Conservation (phyloP, 768 basidiomycete genomes). For the Boletus rubropictus region DNA sequence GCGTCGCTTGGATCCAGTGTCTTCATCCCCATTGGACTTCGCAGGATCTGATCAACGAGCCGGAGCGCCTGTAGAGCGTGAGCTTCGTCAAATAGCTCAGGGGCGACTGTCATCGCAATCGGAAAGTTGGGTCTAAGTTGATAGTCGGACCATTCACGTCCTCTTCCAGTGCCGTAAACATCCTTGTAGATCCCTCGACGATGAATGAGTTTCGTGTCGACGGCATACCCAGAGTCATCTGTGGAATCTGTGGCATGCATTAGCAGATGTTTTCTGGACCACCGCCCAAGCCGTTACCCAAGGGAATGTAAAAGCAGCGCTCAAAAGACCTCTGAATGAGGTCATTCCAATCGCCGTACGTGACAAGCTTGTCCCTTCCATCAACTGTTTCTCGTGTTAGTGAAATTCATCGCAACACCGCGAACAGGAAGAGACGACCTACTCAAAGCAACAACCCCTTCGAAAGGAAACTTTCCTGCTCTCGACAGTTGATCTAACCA, state of each 20-base stretch:
- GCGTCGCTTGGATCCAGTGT: constrained; percentile 84
- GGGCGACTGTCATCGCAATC: constrained; percentile 95
- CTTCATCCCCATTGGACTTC: constrained; percentile 94
- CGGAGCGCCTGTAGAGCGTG: constrained; percentile 77
- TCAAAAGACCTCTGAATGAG: constrained; percentile 87
- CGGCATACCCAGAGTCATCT: constrained; percentile 64
- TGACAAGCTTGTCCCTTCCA: constrained; percentile 61
- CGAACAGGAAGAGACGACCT: constrained; percentile 27
- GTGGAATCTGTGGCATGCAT: constrained; percentile 46
- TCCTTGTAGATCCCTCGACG: constrained; percentile 98
- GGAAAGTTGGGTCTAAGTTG: constrained; percentile 92
- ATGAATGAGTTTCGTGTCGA: constrained; percentile 69
- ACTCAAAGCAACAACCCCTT: constrained; percentile 81
- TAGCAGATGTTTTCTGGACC: background rate
- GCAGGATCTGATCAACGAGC: constrained; percentile 73
- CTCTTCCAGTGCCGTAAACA: constrained; percentile 82
- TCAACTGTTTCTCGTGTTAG: constrained; percentile 45
- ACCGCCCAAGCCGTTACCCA: constrained; percentile 39
- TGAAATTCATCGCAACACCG: background rate
- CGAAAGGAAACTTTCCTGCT: constrained; percentile 76
- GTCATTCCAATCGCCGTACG: constrained; percentile 86
- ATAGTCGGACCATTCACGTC: constrained; percentile 95
- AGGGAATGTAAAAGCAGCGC: constrained; percentile 83
- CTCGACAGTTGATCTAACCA: constrained; percentile 74
- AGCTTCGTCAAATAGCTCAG: constrained; percentile 80